Evolutionary conservation across 2,329 filamentous ascomycete species (phyloP), one percentile per base, ranked within the genome.

Genomic region (Cordyceps cicadae): DNA sequence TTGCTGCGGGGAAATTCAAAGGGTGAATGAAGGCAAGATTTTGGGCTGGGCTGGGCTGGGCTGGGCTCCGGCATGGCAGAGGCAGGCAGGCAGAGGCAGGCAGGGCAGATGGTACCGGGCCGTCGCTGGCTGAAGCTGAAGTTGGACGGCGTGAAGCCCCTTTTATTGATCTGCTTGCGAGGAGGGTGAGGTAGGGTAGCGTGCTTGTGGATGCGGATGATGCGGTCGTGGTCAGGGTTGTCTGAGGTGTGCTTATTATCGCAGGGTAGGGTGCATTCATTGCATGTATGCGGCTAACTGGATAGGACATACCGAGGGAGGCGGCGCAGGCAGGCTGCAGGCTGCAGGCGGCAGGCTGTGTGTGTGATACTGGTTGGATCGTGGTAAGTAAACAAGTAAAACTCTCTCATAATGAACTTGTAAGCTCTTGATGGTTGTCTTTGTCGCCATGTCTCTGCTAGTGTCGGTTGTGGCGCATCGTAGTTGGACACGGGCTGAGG

Each of bases 171-270:
- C 39, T 43, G 6, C 39, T 43, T n/a, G 15, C n/a, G 39, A 15
- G n/a, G 21, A n/a, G 15, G 3, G 8, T 14, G 21, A 17, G 39
- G 4, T 3, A 15, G 5, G 56, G 56, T 52, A 46, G 39, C 39
- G 56, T 59, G 56, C 56, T 59, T 53, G 39, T 26, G 49, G 48
- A 24, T 45, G 48, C 34, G 56, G 48, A 59, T 59, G 56, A 52
- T 59, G 56, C 37, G 7, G 56, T 51, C 52, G 46, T 21, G 21
- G 0, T 12, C 55, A 19, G 39, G 49, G 56, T 37, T 59, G 34
- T 37, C 46, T 21, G 41, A n/a, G n/a, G n/a, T n/a, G n/a, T n/a
- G n/a, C n/a, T n/a, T 21, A 34, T 32, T 24, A 24, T 24, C 24
- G 24, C 4, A 4, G 24, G 4, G 24, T 24, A 4, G 24, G 4